Evolutionary conservation across 1,139 yeast species (phyloP), one percentile per base, ranked within the genome.

Genomic region (Schwanniomyces etchellsii): DNA sequence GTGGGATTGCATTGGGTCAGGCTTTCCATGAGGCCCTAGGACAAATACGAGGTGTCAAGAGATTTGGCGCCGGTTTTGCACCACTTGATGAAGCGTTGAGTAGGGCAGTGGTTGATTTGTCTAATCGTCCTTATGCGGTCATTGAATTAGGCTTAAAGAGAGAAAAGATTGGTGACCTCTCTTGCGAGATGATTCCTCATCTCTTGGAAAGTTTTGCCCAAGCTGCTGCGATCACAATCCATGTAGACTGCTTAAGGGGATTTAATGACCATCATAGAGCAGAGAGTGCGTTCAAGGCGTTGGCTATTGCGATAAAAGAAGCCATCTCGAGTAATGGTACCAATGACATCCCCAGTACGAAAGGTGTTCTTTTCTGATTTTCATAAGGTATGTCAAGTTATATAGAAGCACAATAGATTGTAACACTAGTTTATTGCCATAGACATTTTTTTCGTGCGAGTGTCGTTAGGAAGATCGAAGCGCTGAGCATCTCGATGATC

Each of bases 151-250:
- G 96, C 0, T 70, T 91, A 47, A 83, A 82, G 55, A 73, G 98
- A 42, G 98, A 91, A 52, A 86, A 81, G 55, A 80, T 91, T 42
- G 98, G 98, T 30, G 95, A 85, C 49, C 70, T 91, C 35, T 78
- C 91, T 17, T 77, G 93, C 47, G 98, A 91, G 60, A 91, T 91
- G 98, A 83, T 91, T 41, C 96, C 97, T 16, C 98, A 91, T 56
- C 93, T 91, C 27, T 56, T 91, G 40, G 95, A 88, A 56, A 82
- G 95, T 46, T 91, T 91, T 65, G 96, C 97, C 3, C 88, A 82
- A 47, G 83, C 84, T 29, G 96, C 97, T 1, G 81, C 81, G 35
- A 73, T 91, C 30, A 91, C 98, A 2, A 52, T 91, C 51, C 98
- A 91, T 49, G 96, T 91, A 20, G 98, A 93, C 57, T 85, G 96